Evolutionary conservation across 331 rosid species (phyloP).

Genomic region (Malus hybrid): DNA sequence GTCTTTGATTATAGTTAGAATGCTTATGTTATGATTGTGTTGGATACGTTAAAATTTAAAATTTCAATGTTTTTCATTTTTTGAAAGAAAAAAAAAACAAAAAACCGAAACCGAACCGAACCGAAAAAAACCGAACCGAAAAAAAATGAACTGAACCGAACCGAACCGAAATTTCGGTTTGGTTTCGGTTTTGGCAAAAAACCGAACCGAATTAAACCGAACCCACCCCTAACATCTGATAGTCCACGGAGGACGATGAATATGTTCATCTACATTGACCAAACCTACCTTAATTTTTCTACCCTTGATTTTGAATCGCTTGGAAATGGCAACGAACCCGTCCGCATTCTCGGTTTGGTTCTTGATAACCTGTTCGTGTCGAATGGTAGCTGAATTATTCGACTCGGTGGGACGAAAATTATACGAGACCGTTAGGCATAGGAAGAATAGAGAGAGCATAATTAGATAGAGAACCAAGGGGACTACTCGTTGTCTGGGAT

Average conservation of each 20-base stretch:
- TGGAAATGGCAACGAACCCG: conserved; percentile 9
- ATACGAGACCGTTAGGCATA: not conserved
- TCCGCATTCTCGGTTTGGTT: not conserved
- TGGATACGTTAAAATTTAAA: too few relatives aligned
- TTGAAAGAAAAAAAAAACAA: too few relatives aligned
- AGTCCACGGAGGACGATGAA: not conserved
- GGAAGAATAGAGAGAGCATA: conserved; percentile 10
- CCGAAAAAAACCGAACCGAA: too few relatives aligned
- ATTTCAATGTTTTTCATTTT: too few relatives aligned
- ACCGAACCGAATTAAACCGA: too few relatives aligned
- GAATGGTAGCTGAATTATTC: not conserved
- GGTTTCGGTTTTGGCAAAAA: too few relatives aligned
- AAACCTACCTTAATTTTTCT: conserved; percentile 37
- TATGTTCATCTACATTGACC: conserved; percentile 31
- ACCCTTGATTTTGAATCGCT: not conserved
- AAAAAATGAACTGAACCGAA: too few relatives aligned
- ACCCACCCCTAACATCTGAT: too few relatives aligned
- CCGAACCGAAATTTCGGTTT: too few relatives aligned
- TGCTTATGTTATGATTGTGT: too few relatives aligned
- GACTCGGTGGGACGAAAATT: not conserved
- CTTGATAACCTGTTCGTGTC: not conserved
- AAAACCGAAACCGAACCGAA: too few relatives aligned
- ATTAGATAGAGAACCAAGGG: conserved; percentile 15
- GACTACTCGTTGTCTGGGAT: not conserved
- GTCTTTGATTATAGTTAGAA: too few relatives aligned